Conservation (phyloP, 139 green algal genomes). For the Chlorella sp. region DNA sequence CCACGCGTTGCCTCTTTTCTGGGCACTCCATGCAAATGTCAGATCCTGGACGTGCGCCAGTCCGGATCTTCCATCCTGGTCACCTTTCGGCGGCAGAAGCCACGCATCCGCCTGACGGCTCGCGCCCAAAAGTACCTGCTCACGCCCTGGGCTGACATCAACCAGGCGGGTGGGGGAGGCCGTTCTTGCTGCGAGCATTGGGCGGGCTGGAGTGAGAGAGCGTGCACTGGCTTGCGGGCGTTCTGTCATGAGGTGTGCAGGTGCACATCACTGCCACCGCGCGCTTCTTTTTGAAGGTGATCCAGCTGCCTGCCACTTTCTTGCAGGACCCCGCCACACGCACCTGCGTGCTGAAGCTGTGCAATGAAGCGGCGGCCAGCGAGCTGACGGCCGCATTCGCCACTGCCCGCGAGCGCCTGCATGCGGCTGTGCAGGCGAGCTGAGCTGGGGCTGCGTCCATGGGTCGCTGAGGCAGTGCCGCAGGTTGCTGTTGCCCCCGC, state of each 20-base stretch:
- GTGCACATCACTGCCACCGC: too few relatives aligned
- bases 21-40: too few relatives aligned
- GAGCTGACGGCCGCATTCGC: background rate
- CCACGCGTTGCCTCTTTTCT: too few relatives aligned
- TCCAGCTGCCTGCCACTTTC: too few relatives aligned
- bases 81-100: slow-evolving; percentile 8
- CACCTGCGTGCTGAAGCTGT: background rate
- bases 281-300: too few relatives aligned
- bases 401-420: background rate
- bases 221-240: too few relatives aligned
- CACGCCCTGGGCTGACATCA: background rate
- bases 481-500: background rate
- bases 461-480: too few relatives aligned
- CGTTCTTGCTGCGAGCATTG: too few relatives aligned
- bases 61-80: background rate
- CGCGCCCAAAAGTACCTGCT: too few relatives aligned
- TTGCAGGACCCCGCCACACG: slow-evolving; percentile 11
- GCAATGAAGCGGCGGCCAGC: background rate
- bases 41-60: slow-evolving; percentile 7
- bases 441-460: too few relatives aligned
- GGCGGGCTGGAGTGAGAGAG: too few relatives aligned
- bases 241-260: too few relatives aligned
- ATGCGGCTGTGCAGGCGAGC: background rate
- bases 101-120: background rate
- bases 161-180: background rate